Base-by-base conservation (phyloP, 2,329 filamentous ascomycete species). In the Tolypocladium guangdongense region DNA sequence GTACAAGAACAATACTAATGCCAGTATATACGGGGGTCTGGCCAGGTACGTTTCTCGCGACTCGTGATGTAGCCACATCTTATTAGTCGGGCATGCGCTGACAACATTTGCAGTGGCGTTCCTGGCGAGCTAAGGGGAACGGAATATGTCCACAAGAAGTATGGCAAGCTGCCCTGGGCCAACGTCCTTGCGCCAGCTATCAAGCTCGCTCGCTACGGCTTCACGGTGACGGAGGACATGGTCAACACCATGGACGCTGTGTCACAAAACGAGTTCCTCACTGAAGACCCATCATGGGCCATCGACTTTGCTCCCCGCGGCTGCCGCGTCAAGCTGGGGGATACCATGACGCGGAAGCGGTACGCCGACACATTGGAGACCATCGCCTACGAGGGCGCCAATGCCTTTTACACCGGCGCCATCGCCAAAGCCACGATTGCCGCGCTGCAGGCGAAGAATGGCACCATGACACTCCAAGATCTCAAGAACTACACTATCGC, bases 271-370 rank as follows among this genome's bases (percentile, higher is more conserved):
- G 50, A 84, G 58, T 93, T 93, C 63, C 69, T 95, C 0, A 76
- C 81, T 2, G 73, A 84, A 0, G 81, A 95, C 56, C 82, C 86
- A 0, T 77, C 80, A 0, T 96, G 89, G 86, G 87, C 90, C 0
- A 71, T 89, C 32, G 90, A 95, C 66, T 95, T 95, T 67, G 89
- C 90, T 2, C 88, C 88, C 0, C 80, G 86, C 54, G 89, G 88
- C 3, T 81, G 74, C 2, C 71, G 81, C 1, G 62, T 91, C 1
- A 74, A 75, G 22, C 66, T 88, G 2, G 85, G 85, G n/a, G 87
- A 93, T 59, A 86, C 70, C 0, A 87, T 93, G 57, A 89, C 85
- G 0, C 76, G 88, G 27, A 86, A 83, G 63, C 77, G 88, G 39
- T 90, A 88, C 65, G 88, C 87, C 1, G 72, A 87, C 56, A 89